Evolutionary conservation across 345 rosid genomes (phyloP), one percentile per base, ranked within the genome.

Genomic region (Kernera saxatilis): DNA sequence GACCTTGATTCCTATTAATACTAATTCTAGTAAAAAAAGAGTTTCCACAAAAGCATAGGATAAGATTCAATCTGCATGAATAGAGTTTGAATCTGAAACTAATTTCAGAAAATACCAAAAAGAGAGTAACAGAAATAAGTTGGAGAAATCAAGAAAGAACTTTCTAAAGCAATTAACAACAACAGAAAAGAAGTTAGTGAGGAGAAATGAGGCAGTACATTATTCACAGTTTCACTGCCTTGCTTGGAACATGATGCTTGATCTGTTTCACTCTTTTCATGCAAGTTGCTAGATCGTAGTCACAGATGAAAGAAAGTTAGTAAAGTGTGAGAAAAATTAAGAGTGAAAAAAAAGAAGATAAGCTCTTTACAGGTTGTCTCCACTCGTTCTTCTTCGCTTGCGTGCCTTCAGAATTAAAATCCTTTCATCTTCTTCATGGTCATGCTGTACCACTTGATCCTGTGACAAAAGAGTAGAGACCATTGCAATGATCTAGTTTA

Each of bases 351-450:
- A 11, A 45, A 49, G 43, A 46, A 43, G 21, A 27, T 15, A n/a
- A n/a, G 37, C 41, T 72, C 37, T 72, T 75, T 84, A 92, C 91
- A 58, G 76, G 72, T 61, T 63, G 62, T 74, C 66, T 52, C 35
- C 57, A 23, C 74, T 53, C 51, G 71, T 52, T 61, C 79, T 74
- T 87, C 81, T 83, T 69, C 79, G 82, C 74, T 86, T 90, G 39
- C 14, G 21, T 69, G 75, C 78, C 78, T 54, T 75, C 14, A 70
- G 75, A 67, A 30, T 37, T 53, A 69, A 57, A 61, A 64, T 81
- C 32, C 65, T 65, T 22, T 48, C 73, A 72, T 79, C 74, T 44
- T 68, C 86, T 78, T 72, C 59, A 60, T 13, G 35, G 46, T 59
- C 80, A 72, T 70, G 73, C 57, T 72, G 73, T 68, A 59, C 74